Conservation (phyloP, 73 alveolate genomes). For the Paramecium primaurelia region DNA sequence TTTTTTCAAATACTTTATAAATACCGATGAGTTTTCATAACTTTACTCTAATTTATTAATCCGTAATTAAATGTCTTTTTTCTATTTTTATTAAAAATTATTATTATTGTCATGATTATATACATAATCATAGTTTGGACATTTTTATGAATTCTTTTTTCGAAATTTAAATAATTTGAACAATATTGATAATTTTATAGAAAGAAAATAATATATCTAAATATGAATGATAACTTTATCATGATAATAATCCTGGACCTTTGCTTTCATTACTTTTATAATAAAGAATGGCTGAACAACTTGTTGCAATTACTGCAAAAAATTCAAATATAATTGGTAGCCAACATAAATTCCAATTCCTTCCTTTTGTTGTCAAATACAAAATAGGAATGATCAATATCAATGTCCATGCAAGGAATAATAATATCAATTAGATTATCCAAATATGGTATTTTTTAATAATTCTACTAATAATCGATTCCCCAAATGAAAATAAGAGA, state of each 20-base stretch:
- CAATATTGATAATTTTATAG: background rate
- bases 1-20: too few species aligned
- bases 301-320: background rate
- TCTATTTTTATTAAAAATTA: too few species aligned
- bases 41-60: too few species aligned
- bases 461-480: background rate
- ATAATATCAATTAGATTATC: background rate
- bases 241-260: background rate
- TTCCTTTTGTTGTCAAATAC: background rate
- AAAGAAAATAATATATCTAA: background rate
- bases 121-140: too few species aligned
- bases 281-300: background rate
- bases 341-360: background rate
- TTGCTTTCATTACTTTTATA: background rate
- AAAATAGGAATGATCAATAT: background rate
- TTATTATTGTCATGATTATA: too few species aligned
- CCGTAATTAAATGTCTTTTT: too few species aligned
- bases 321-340: background rate
- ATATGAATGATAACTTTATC: background rate
- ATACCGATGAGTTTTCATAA: too few species aligned
- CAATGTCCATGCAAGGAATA: background rate
- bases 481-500: background rate
- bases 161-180: too few species aligned
- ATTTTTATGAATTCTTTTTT: too few species aligned
- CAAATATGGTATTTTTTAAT: background rate